A percentile compares a stretch with the other conserved stretches of the same genome.
Evolutionary conservation across 2,329 filamentous ascomycete genomes (phyloP).

Genomic region (Coniochaeta prunicola): DNA sequence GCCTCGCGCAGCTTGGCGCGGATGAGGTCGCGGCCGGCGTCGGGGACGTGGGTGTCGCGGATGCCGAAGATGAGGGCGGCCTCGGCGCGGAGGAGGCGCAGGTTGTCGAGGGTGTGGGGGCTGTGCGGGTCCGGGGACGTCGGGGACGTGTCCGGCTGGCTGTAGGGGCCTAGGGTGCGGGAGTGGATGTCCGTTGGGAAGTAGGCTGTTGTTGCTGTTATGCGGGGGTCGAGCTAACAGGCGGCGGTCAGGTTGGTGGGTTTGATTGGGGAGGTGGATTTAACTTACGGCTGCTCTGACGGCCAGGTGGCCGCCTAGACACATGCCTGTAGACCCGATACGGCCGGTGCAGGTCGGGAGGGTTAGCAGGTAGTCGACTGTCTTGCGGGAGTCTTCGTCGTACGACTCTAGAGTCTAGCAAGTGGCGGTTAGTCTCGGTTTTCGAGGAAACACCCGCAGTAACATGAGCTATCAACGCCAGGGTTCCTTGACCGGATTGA

Average conservation of each 20-base stretch:
- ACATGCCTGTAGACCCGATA: constrained; percentile 82
- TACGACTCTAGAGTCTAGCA: constrained; percentile 71
- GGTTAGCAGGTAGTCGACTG: constrained; percentile 62
- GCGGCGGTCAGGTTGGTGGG: background rate
- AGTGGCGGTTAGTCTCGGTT: background rate
- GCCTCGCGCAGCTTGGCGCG: constrained; percentile 72
- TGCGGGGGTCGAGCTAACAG: constrained; percentile 68
- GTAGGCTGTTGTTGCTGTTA: constrained; percentile 74
- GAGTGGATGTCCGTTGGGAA: constrained; percentile 90
- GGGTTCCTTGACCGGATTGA: background rate
- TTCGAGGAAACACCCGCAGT: background rate
- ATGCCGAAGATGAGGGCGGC: constrained; percentile 87
- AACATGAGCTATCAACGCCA: background rate
- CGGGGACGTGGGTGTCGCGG: constrained; percentile 83
- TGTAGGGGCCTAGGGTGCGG: constrained; percentile 60
- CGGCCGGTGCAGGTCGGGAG: constrained; percentile 74
- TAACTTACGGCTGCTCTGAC: constrained; percentile 46
- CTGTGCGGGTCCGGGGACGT: constrained; percentile 27
- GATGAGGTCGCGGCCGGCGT: constrained; percentile 75
- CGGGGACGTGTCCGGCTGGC: constrained; percentile 37
- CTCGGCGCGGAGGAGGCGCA: constrained; percentile 63
- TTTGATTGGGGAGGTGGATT: background rate
- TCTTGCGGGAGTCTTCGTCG: constrained; percentile 66
- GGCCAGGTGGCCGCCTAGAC: constrained; percentile 81
- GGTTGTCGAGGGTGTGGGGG: constrained; percentile 44